These are phyloP conservation scores for Russula brevipes DNA, from an alignment of 768 basidiomycete species.

Conservation along the genomic window DNA sequence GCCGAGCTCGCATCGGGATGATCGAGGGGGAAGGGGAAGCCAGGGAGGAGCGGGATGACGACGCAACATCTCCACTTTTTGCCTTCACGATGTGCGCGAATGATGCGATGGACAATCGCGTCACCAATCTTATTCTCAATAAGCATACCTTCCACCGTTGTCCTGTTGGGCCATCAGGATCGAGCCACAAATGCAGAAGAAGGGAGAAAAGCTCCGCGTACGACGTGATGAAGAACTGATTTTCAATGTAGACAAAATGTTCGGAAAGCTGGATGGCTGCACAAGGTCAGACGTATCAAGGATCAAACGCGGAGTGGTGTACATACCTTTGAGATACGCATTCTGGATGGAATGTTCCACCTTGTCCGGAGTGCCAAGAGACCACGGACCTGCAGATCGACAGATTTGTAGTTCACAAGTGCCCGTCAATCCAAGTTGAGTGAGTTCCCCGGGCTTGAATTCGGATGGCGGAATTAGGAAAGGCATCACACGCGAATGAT, in stretches of 20 bases:
- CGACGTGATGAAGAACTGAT: slow-evolving; percentile 90
- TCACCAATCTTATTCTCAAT: slow-evolving; percentile 95
- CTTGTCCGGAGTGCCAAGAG: slow-evolving; percentile 79
- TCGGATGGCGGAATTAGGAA: slow-evolving; percentile 92
- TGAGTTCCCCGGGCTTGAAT: slow-evolving; percentile 75
- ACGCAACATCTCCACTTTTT: slow-evolving; percentile 91
- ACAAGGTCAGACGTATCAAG: neutral
- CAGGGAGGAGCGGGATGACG: slow-evolving; percentile 86
- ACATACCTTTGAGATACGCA: slow-evolving; percentile 80
- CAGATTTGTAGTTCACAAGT: slow-evolving; percentile 98
- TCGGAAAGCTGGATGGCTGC: slow-evolving; percentile 88
- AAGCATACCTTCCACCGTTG: slow-evolving; percentile 74
- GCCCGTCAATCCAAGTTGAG: slow-evolving; percentile 77
- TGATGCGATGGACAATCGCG: slow-evolving; percentile 85
- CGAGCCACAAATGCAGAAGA: neutral
- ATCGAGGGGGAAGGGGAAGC: slow-evolving; percentile 90
- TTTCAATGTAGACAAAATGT: slow-evolving; percentile 98
- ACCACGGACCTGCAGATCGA: slow-evolving; percentile 94
- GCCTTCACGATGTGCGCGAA: slow-evolving; percentile 75
- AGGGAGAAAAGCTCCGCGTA: slow-evolving; percentile 35
- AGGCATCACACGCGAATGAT: slow-evolving; percentile 88
- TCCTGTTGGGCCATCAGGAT: slow-evolving; percentile 41
- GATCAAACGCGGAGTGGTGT: neutral
- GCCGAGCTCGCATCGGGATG: slow-evolving; percentile 90
- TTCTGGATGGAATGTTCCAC: slow-evolving; percentile 93